Evolutionary conservation across 2,329 filamentous ascomycete species (phyloP).

Genomic region (Penicillium aurantiogriseum): DNA sequence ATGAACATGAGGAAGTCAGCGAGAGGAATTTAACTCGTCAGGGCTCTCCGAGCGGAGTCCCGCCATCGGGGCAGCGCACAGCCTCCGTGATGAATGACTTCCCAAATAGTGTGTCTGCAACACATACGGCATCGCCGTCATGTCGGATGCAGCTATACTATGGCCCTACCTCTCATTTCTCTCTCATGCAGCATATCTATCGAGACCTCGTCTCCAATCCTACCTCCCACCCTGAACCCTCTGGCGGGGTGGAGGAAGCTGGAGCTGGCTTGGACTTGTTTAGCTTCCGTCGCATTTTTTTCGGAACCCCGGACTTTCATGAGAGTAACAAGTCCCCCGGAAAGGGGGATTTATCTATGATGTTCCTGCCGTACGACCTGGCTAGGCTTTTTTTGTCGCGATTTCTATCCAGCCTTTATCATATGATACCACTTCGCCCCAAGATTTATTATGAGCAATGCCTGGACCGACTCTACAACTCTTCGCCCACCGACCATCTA

Average conservation of each 20-base stretch:
- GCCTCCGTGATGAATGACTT: slow-evolving; percentile 28
- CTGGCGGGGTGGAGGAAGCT: slow-evolving; percentile 39
- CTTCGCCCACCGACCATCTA: slow-evolving; percentile 30
- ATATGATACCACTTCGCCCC: slow-evolving; percentile 38
- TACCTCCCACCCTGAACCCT: slow-evolving; percentile 19
- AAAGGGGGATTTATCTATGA: slow-evolving; percentile 26
- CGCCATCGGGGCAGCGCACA: slow-evolving; percentile 16
- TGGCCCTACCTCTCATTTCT: slow-evolving; percentile 49
- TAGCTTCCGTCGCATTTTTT: slow-evolving; percentile 40
- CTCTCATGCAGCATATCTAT: slow-evolving; percentile 43
- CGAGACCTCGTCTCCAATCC: slow-evolving; percentile 31
- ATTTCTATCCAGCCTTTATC: slow-evolving; percentile 45
- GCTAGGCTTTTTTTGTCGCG: slow-evolving; percentile 42
- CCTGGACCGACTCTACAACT: slow-evolving; percentile 38
- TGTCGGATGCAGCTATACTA: slow-evolving; percentile 49
- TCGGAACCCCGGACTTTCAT: slow-evolving; percentile 41
- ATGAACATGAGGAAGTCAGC: slow-evolving; percentile 19
- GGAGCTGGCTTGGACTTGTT: slow-evolving; percentile 41
- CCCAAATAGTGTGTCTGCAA: slow-evolving; percentile 49
- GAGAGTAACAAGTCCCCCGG: slow-evolving; percentile 27
- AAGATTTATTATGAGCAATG: slow-evolving; percentile 37
- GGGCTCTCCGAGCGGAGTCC: slow-evolving; percentile 17
- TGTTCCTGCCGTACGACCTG: slow-evolving; percentile 42
- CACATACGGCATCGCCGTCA: slow-evolving; percentile 47
- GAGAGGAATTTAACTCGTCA: slow-evolving; percentile 14